A percentile compares a stretch with the other conserved stretches of the same genome.
Evolutionary conservation across 2,329 filamentous ascomycete species (phyloP).

Genomic region (Lizonia empirigonia): DNA sequence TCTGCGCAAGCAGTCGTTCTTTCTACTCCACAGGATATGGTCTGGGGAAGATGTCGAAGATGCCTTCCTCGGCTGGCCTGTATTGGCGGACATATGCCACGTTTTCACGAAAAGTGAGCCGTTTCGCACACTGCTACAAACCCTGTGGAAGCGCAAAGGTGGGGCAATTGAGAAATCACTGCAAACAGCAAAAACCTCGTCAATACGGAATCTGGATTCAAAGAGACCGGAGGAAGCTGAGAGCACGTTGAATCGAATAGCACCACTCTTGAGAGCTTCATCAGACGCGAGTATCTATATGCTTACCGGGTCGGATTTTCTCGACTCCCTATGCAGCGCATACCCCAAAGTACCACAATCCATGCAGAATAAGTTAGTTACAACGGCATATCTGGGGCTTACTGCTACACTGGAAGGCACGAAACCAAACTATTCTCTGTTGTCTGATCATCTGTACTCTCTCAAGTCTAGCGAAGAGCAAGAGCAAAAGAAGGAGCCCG

Average conservation of each 20-base stretch:
- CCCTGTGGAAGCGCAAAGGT: slow-evolving; percentile 60
- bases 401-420: slow-evolving; percentile 70
- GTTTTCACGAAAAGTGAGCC: slow-evolving; percentile 69
- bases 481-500: slow-evolving; percentile 53
- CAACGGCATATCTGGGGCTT: slow-evolving; percentile 76
- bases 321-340: slow-evolving; percentile 74
- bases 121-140: slow-evolving; percentile 55
- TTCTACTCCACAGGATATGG: slow-evolving; percentile 65
- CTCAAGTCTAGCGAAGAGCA: slow-evolving; percentile 74
- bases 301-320: slow-evolving; percentile 83
- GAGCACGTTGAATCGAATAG: slow-evolving; percentile 62
- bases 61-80: slow-evolving; percentile 65
- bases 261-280: slow-evolving; percentile 67
- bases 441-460: slow-evolving; percentile 83
- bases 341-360: slow-evolving; percentile 67
- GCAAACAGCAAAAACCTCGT: slow-evolving; percentile 63
- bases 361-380: slow-evolving; percentile 71
- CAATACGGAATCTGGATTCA: slow-evolving; percentile 68
- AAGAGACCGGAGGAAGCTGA: slow-evolving; percentile 64
- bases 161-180: slow-evolving; percentile 61
- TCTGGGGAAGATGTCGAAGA: slow-evolving; percentile 53
- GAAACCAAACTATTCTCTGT: slow-evolving; percentile 71
- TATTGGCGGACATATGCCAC: slow-evolving; percentile 71
- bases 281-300: slow-evolving; percentile 65
- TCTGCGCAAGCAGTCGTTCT: slow-evolving; percentile 69